A percentile compares a stretch with the other conserved stretches of the same genome.
Conservation (phyloP, 495 filamentous ascomycete genomes). For the Hypoxylon lenormandii region DNA sequence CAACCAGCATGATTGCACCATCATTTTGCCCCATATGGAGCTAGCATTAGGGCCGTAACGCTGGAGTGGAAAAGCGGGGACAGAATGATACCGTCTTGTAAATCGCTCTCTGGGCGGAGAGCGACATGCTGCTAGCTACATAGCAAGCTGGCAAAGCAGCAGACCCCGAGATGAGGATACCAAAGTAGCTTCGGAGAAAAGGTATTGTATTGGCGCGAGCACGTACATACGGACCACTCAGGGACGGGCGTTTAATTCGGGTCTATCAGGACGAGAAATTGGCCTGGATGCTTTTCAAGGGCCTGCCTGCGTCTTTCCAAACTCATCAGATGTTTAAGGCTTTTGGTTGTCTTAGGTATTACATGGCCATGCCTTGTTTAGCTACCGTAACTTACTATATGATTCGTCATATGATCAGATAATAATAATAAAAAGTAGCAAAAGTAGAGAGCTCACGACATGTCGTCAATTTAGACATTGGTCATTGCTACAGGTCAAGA, state of each 20-base stretch:
- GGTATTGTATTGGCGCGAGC: constrained; percentile 17
- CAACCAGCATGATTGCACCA: constrained; percentile 41
- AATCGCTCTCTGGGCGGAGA: constrained; percentile 29
- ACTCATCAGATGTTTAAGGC: background rate
- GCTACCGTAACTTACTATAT: background rate
- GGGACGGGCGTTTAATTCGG: constrained; percentile 42
- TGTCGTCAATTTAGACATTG: constrained; percentile 45
- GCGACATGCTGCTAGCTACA: no score
- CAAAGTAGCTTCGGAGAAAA: constrained; percentile 34
- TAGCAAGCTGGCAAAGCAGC: constrained; percentile 5
- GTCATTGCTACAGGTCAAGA: constrained; percentile 32
- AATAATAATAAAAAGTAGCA: background rate
- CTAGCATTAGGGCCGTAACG: constrained; percentile 47
- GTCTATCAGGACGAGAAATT: constrained; percentile 31
- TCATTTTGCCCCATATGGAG: constrained; percentile 39
- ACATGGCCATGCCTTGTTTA: background rate
- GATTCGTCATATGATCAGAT: constrained; percentile 3
- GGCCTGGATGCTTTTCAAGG: background rate
- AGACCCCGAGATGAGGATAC: constrained; percentile 14
- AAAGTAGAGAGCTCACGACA: constrained; percentile 13
- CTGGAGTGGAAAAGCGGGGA: constrained; percentile 42
- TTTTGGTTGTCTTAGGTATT: background rate
- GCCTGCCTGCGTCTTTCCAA: background rate
- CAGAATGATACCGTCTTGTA: constrained; percentile 36
- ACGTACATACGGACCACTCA: constrained; percentile 35